Conservation (phyloP, 148 eudicot genomes). For the Chenopodium berlandieri region DNA sequence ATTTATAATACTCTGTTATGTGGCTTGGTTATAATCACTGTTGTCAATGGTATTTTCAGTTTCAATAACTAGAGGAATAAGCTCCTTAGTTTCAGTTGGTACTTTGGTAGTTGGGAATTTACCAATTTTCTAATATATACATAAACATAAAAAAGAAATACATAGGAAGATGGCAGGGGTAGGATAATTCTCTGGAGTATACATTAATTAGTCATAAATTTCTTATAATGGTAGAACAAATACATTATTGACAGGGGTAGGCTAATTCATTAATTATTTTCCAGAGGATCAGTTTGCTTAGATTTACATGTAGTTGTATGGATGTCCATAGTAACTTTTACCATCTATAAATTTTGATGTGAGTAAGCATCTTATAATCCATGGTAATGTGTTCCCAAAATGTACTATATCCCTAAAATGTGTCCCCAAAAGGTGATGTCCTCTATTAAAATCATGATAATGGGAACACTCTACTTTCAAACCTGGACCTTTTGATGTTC, state of each 20-base stretch:
- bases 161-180: no score
- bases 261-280: not conserved
- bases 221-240: not conserved
- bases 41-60: not conserved
- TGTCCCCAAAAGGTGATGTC: no score
- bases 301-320: not conserved
- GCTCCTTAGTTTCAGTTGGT: not conserved
- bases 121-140: not conserved
- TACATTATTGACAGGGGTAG: not conserved
- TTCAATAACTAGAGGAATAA: not conserved
- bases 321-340: not conserved
- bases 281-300: not conserved
- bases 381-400: not conserved
- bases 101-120: not conserved
- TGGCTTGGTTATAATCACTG: constrained; percentile 1
- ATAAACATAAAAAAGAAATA: not conserved
- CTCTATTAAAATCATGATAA: not conserved
- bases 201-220: not conserved
- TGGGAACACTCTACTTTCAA: not conserved
- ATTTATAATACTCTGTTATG: not conserved
- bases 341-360: not conserved
- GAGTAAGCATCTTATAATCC: not conserved
- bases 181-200: not conserved
- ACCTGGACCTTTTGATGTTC: not conserved
- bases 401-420: not conserved